Evolutionary conservation across 345 rosid species (phyloP).

Genomic region (Lumnitzera racemosa): DNA sequence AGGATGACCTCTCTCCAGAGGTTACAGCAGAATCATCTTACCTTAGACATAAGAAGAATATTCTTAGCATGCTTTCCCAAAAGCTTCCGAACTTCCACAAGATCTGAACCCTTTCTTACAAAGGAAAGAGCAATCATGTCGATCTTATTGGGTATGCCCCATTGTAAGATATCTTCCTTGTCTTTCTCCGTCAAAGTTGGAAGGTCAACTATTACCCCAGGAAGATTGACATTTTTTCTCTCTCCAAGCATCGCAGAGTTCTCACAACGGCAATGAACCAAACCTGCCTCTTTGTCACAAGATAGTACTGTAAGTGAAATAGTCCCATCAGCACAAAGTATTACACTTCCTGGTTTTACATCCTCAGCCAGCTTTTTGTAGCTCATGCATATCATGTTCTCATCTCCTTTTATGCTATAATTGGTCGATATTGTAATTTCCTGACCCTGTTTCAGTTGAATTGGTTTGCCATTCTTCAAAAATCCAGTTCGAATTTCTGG

Average conservation of each 20-base stretch:
- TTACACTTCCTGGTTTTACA: conserved; percentile 83
- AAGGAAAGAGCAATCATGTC: conserved; percentile 98
- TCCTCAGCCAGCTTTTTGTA: conserved; percentile 84
- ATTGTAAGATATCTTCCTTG: conserved; percentile 82
- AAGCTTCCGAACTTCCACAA: conserved; percentile 72
- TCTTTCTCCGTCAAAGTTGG: conserved; percentile 94
- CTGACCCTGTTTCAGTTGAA: conserved; percentile 63
- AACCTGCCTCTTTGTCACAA: conserved; percentile 60
- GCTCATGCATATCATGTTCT: conserved; percentile 82
- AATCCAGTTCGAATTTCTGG: conserved; percentile 83
- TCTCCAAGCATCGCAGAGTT: conserved; percentile 92
- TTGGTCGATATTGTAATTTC: conserved; percentile 83
- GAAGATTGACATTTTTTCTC: conserved; percentile 96
- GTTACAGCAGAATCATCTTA: conserved; percentile 18
- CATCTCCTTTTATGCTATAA: conserved; percentile 71
- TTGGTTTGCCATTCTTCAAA: conserved; percentile 53
- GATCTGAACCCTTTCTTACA: conserved; percentile 91
- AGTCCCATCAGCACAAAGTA: conserved; percentile 95
- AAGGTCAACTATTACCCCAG: conserved; percentile 91
- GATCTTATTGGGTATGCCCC: conserved; percentile 91
- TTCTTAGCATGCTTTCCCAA: conserved; percentile 71
- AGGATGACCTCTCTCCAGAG: too few relatives aligned
- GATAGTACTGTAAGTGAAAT: conserved; percentile 81
- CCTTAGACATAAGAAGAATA: conserved; percentile 98
- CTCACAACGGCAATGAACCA: conserved; percentile 82